phyloP scores from a whole-genome alignment of 2,329 filamentous ascomycete species.

The Esteya vermicola region DNA sequence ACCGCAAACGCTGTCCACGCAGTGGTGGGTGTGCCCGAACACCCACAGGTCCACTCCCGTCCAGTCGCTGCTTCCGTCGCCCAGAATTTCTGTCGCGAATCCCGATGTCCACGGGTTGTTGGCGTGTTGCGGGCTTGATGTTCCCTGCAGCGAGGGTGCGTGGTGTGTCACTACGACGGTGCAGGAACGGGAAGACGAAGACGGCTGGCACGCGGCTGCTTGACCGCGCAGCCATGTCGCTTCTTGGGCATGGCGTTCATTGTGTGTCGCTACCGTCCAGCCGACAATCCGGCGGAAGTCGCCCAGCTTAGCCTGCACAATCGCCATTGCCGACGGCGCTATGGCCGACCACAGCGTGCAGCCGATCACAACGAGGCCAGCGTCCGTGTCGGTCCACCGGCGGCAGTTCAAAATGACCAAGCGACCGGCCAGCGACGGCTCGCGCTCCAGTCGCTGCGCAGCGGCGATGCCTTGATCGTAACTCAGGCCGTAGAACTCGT shows the following conservation, averaged over 20 bases:
- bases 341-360: conserved; percentile 44
- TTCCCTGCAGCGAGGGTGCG: conserved; percentile 33
- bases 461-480: conserved; percentile 1
- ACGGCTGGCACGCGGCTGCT: conserved; percentile 10
- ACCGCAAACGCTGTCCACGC: conserved; percentile 18
- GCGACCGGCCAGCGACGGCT: conserved; percentile 21
- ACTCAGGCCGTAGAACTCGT: conserved; percentile 31
- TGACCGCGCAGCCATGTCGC: conserved; percentile 32
- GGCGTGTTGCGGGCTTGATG: conserved; percentile 32
- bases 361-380: conserved; percentile 34
- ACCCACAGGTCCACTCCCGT: conserved; percentile 23
- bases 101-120: conserved; percentile 30
- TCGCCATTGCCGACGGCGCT: conserved; percentile 19
- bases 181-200: too few species aligned
- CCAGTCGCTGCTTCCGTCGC: conserved; percentile 16
- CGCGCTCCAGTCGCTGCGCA: conserved; percentile 10
- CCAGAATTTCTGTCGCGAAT: conserved; percentile 35
- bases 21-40: conserved; percentile 35
- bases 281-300: conserved; percentile 39
- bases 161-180: conserved; percentile 43
- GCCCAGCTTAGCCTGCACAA: conserved; percentile 29
- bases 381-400: conserved; percentile 21
- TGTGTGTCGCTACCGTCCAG: conserved; percentile 37
- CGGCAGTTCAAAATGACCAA: conserved; percentile 29
- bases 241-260: conserved; percentile 30